These are phyloP conservation scores for Nevesoporus exiguus DNA, from an alignment of 768 basidiomycete species.

Conservation along the genomic window DNA sequence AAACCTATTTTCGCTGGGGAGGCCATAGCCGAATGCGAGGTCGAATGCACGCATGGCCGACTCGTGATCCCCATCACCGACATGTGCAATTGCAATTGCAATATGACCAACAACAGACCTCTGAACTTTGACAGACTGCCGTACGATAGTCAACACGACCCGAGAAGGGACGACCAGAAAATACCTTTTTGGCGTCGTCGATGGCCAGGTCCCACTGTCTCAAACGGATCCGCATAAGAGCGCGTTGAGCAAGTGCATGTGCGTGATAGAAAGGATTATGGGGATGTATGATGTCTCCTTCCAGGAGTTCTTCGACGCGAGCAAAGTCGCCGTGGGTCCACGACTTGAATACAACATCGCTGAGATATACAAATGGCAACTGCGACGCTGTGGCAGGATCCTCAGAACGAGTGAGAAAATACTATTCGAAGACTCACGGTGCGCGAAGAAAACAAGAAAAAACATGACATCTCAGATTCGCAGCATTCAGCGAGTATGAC, in stretches of 20 bases:
- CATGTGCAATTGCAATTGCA: background rate
- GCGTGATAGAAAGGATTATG: background rate
- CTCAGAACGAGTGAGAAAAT: background rate
- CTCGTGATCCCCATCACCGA: background rate
- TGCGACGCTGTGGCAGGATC: too few species aligned
- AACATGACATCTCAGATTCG: background rate
- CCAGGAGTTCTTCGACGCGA: background rate
- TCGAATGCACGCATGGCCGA: background rate
- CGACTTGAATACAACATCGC: too few species aligned
- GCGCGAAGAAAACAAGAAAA: too few species aligned
- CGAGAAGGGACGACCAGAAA: too few species aligned
- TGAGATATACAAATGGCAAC: too few species aligned
- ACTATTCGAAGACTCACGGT: background rate
- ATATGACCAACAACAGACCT: constrained; percentile 11
- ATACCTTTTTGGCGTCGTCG: constrained; percentile 8
- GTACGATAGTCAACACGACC: background rate
- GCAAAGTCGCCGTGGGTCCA: background rate
- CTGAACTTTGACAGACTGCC: constrained; percentile 4
- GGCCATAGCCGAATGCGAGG: background rate
- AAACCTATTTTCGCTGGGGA: background rate
- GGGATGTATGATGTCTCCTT: background rate
- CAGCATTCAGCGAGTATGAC: too few species aligned
- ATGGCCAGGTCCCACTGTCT: background rate
- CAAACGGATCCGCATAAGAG: background rate
- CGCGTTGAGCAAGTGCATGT: background rate